A percentile compares a stretch with the other conserved stretches of the same genome.
Conservation (phyloP, 495 filamentous ascomycete species). For the Chaetomium tenue region DNA sequence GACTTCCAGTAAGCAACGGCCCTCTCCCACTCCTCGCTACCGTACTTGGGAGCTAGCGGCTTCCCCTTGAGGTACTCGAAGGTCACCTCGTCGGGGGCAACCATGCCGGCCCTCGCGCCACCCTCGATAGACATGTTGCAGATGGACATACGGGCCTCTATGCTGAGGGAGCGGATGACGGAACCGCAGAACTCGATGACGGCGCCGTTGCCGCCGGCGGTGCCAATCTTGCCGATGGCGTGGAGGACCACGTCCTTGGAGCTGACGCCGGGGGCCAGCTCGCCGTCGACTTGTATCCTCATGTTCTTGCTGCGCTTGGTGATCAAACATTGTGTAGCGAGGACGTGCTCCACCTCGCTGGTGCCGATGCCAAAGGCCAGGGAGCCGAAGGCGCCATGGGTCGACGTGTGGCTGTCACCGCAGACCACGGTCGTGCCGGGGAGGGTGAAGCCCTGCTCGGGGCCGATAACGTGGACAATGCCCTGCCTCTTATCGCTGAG, state of each 20-base stretch:
- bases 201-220: constrained; percentile 87
- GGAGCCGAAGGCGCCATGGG: constrained; percentile 93
- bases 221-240: constrained; percentile 91
- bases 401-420: constrained; percentile 96
- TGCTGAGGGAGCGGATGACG: constrained; percentile 82
- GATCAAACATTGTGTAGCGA: constrained; percentile 93
- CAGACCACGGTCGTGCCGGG: constrained; percentile 97
- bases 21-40: constrained; percentile 84
- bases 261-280: constrained; percentile 86
- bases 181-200: constrained; percentile 98
- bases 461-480: constrained; percentile 98
- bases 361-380: constrained; percentile 98
- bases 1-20: constrained; percentile 86
- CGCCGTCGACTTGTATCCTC: constrained; percentile 90
- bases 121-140: constrained; percentile 99
- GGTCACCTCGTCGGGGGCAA: constrained; percentile 90
- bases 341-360: constrained; percentile 96
- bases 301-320: constrained; percentile 97
- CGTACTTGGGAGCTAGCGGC: constrained; percentile 81
- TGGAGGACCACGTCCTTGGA: constrained; percentile 96
- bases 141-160: constrained; percentile 98
- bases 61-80: constrained; percentile 91
- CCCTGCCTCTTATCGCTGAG: constrained; percentile 95
- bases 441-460: constrained; percentile 97
- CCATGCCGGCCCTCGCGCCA: constrained; percentile 93